These are phyloP conservation scores for Mycena haematopus DNA, from an alignment of 768 basidiomycete genomes.

Conservation along the genomic window DNA sequence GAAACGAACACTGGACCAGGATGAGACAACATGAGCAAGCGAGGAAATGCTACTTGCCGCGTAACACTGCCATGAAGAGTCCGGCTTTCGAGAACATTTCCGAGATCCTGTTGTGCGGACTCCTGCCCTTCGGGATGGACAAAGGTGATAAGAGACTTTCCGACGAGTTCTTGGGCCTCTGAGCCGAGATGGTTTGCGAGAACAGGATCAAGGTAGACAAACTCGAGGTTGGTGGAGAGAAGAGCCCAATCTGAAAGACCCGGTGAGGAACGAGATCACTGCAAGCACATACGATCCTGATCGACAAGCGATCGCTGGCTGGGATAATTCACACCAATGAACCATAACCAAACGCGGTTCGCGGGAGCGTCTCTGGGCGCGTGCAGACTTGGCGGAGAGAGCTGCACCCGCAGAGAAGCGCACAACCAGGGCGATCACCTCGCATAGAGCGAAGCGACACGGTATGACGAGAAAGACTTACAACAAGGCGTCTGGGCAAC, in stretches of 20 bases:
- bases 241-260: conserved; percentile 75
- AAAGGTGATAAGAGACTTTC: conserved; percentile 74
- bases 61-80: conserved; percentile 87
- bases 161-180: conserved; percentile 72
- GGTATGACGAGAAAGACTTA: conserved; percentile 48
- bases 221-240: conserved; percentile 74
- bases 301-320: conserved; percentile 45
- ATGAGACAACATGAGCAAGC: conserved; percentile 32
- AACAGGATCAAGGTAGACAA: conserved; percentile 86
- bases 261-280: conserved; percentile 34
- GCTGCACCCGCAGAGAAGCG: not conserved
- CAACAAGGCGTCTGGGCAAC: conserved; percentile 80
- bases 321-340: not conserved
- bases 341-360: not conserved
- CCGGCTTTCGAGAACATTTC: conserved; percentile 72
- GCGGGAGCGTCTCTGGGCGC: not conserved
- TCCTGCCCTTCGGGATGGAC: conserved; percentile 87
- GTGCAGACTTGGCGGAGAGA: not conserved
- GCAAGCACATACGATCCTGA: conserved; percentile 34
- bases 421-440: conserved; percentile 43
- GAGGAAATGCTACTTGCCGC: conserved; percentile 48
- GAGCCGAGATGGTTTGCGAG: conserved; percentile 73
- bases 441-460: conserved; percentile 24
- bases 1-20: conserved; percentile 68
- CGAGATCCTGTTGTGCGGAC: conserved; percentile 76